phyloP scores from a whole-genome alignment of 257 asterid species.

The Solanum clarkiae region DNA sequence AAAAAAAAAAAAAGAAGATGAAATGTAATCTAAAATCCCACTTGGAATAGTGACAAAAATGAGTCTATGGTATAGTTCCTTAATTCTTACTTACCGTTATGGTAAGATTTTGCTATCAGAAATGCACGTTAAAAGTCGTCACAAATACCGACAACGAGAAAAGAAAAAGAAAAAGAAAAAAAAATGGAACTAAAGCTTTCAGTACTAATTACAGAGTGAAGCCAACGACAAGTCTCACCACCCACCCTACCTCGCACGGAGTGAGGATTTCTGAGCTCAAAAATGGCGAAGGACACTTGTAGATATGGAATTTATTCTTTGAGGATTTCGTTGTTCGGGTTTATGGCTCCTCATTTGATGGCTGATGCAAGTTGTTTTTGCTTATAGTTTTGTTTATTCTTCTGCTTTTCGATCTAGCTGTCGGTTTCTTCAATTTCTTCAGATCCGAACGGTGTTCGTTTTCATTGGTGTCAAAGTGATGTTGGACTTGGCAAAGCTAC shows the following conservation, averaged over 20 bases:
- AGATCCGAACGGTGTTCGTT: conserved; percentile 31
- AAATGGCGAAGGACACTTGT: background rate
- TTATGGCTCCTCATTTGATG: conserved; percentile 9
- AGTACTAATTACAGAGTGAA: conserved; percentile 30
- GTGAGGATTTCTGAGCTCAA: background rate
- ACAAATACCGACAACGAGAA: conserved; percentile 14
- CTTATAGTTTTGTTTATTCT: conserved; percentile 8
- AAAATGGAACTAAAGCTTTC: background rate
- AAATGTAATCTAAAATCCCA: no score
- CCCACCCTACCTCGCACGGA: background rate
- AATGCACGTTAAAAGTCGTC: conserved; percentile 25
- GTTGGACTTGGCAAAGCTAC: conserved; percentile 16
- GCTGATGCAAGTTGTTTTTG: conserved; percentile 12
- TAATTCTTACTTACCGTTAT: conserved; percentile 13
- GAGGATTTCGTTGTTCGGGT: conserved; percentile 5
- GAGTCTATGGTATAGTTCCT: conserved; percentile 5
- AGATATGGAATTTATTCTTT: background rate
- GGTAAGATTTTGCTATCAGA: conserved; percentile 24
- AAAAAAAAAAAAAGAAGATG: no score
- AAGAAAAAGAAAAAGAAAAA: background rate
- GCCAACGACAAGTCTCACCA: background rate
- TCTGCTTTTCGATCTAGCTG: conserved; percentile 2
- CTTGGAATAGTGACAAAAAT: conserved; percentile 10
- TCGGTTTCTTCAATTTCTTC: conserved; percentile 2
- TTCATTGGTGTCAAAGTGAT: conserved; percentile 30